Conservation (phyloP, 2,329 filamentous ascomycete genomes). For the Trichophyton schoenleinii region DNA sequence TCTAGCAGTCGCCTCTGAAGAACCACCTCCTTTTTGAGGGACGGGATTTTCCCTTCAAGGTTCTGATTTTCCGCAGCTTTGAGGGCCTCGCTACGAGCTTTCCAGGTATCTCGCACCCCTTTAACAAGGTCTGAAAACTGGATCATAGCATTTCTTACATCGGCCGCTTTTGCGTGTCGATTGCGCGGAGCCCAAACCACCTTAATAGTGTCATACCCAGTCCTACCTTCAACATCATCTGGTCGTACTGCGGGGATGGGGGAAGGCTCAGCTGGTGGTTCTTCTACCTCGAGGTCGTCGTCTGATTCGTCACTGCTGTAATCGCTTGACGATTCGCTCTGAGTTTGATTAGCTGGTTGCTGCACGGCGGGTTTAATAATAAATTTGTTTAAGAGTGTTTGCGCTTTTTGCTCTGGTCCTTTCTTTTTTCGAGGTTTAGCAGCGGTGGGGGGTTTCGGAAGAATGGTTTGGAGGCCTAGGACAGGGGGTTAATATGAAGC, state of each 20-base stretch:
- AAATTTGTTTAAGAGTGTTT: conserved; percentile 15
- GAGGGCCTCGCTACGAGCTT: conserved; percentile 43
- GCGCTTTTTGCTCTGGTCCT: conserved; percentile 3
- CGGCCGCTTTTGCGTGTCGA: conserved; percentile 36
- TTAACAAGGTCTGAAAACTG: conserved; percentile 49
- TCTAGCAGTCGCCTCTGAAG: conserved; percentile 47
- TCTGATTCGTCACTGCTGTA: conserved; percentile 40
- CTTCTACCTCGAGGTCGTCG: conserved; percentile 40
- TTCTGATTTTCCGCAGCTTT: conserved; percentile 47
- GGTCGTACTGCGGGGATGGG: conserved; percentile 43
- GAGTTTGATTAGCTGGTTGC: conserved; percentile 18
- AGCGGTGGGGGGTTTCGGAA: conserved; percentile 12
- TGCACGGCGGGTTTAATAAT: conserved; percentile 16
- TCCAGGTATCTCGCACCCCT: conserved; percentile 50
- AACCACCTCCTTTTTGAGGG: conserved; percentile 45
- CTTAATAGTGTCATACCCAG: conserved; percentile 48
- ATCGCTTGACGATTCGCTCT: conserved; percentile 26
- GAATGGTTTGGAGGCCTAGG: not conserved
- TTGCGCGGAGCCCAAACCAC: conserved; percentile 48
- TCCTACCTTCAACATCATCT: conserved; percentile 40
- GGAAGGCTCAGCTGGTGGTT: conserved; percentile 39
- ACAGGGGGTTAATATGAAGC: not conserved
- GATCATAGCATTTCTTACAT: conserved; percentile 43
- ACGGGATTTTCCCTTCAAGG: conserved; percentile 40
- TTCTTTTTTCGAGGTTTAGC: conserved; percentile 9